Evolutionary conservation across 1,139 yeast genomes (phyloP).

Genomic region (Blastobotrys petasosporus): DNA sequence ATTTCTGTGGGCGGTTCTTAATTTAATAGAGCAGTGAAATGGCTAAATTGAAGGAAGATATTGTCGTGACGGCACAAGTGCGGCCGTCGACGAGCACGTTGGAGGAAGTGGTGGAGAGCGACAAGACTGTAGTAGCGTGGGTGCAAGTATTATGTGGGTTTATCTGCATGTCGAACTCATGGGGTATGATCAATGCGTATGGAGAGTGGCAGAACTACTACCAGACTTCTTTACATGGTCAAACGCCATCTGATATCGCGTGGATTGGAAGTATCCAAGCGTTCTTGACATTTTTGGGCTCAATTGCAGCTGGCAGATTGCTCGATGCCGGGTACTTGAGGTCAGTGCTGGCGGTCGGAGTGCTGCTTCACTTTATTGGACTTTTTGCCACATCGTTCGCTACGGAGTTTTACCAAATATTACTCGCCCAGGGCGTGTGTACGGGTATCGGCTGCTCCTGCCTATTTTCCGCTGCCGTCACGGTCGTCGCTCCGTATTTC

Average conservation of each 20-base stretch:
- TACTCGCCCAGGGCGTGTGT: slow-evolving; percentile 50
- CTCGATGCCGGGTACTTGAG: background rate
- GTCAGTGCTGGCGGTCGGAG: background rate
- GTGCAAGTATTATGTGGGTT: slow-evolving; percentile 34
- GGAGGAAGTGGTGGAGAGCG: too few relatives aligned
- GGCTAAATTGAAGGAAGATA: too few relatives aligned
- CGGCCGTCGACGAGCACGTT: too few relatives aligned
- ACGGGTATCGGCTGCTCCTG: slow-evolving; percentile 57
- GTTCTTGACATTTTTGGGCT: background rate
- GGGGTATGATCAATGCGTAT: slow-evolving; percentile 53
- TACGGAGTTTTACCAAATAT: slow-evolving; percentile 50
- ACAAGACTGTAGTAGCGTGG: slow-evolving; percentile 23
- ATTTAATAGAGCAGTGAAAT: too few relatives aligned
- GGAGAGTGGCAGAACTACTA: slow-evolving; percentile 62
- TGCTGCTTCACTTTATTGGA: background rate
- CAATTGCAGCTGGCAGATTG: background rate
- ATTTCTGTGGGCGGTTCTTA: too few relatives aligned
- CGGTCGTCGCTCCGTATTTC: slow-evolving; percentile 60
- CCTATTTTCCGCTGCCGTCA: slow-evolving; percentile 53
- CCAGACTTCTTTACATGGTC: slow-evolving; percentile 34
- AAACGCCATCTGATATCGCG: background rate
- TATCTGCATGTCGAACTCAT: slow-evolving; percentile 45
- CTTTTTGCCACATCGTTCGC: background rate
- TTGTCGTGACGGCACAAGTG: too few relatives aligned
- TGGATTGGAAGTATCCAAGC: background rate